These are phyloP conservation scores for Coffea eugenioides DNA, from an alignment of 257 asterid genomes.

Conservation along the genomic window DNA sequence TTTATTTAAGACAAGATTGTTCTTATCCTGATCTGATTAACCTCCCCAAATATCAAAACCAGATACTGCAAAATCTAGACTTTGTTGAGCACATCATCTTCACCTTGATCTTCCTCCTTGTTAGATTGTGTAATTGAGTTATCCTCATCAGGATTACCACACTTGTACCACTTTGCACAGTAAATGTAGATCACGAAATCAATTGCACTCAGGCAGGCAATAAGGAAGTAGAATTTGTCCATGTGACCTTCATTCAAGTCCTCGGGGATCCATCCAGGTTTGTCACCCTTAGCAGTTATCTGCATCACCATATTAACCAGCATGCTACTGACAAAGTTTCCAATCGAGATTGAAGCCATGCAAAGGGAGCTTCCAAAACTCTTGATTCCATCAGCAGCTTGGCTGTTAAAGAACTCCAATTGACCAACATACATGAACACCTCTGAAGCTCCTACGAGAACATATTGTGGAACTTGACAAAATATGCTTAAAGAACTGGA, in stretches of 20 bases:
- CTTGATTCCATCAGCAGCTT: conserved; percentile 84
- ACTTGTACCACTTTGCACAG: conserved; percentile 61
- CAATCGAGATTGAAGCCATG: conserved; percentile 78
- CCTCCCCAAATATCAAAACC: background rate
- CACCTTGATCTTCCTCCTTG: background rate
- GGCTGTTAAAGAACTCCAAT: conserved; percentile 67
- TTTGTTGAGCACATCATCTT: conserved; percentile 20
- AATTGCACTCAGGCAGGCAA: conserved; percentile 42
- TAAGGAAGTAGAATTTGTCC: conserved; percentile 61
- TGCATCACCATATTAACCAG: conserved; percentile 61
- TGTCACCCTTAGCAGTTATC: conserved; percentile 34
- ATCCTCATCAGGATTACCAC: conserved; percentile 21
- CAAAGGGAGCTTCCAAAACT: conserved; percentile 77
- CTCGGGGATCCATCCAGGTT: conserved; percentile 70
- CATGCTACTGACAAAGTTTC: conserved; percentile 68
- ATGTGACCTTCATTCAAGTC: conserved; percentile 56
- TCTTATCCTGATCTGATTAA: background rate
- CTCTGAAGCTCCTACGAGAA: conserved; percentile 75
- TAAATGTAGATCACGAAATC: conserved; percentile 46
- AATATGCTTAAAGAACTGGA: conserved; percentile 49
- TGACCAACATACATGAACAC: conserved; percentile 85
- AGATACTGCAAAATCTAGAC: conserved; percentile 15
- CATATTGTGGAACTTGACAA: conserved; percentile 79
- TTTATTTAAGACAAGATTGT: background rate
- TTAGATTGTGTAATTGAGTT: background rate